These are phyloP conservation scores for Schizophyllum amplum DNA, from an alignment of 1,284 basidiomycete species.

Conservation along the genomic window DNA sequence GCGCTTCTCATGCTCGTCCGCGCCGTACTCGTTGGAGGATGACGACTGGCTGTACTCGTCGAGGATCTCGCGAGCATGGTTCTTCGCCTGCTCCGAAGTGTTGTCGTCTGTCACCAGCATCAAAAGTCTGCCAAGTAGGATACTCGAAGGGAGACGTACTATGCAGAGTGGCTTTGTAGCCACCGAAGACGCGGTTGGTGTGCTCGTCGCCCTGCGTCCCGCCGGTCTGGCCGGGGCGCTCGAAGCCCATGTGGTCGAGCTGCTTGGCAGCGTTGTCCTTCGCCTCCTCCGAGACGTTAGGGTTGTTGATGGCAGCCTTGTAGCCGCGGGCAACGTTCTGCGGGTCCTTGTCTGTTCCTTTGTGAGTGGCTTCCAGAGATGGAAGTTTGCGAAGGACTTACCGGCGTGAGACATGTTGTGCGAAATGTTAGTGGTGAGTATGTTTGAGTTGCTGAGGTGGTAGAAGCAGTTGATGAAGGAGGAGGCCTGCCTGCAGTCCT, in stretches of 20 bases:
- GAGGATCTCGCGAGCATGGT: slow-evolving; percentile 11
- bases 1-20: slow-evolving; percentile 6
- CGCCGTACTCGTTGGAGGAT: not conserved
- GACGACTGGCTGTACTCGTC: slow-evolving; percentile 9
- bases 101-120: slow-evolving; percentile 5
- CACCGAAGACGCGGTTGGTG: slow-evolving; percentile 19
- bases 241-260: slow-evolving; percentile 31
- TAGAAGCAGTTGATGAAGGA: not conserved
- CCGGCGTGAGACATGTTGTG: not conserved
- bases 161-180: slow-evolving; percentile 38
- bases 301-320: slow-evolving; percentile 48
- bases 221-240: not conserved
- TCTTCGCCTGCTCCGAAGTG: slow-evolving; percentile 10
- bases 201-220: slow-evolving; percentile 10
- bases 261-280: slow-evolving; percentile 36
- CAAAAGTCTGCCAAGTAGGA: not conserved
- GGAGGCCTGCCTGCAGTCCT: not conserved
- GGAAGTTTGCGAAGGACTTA: not conserved
- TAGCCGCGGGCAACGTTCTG: slow-evolving; percentile 41
- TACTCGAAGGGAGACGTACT: slow-evolving; percentile 3
- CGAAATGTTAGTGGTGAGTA: no score
- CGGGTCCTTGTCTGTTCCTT: slow-evolving; percentile 20
- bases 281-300: slow-evolving; percentile 42
- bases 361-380: not conserved
- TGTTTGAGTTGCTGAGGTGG: not conserved